phyloP scores from a whole-genome alignment of 2,329 filamentous ascomycete species.

The Diplocarpon rosae region DNA sequence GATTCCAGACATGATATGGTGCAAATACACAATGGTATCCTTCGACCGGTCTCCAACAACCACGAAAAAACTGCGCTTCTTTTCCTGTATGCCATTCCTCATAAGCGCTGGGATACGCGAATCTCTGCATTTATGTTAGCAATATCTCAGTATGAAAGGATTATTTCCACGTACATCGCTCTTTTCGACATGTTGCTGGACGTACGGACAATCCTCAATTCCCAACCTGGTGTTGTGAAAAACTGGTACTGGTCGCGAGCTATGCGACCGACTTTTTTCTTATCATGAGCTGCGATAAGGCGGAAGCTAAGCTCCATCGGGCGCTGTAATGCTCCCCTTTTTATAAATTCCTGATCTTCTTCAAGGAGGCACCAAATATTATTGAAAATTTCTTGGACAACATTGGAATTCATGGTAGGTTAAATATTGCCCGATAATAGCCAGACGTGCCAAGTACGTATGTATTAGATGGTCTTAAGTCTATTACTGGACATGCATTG shows the following conservation, averaged over 20 bases:
- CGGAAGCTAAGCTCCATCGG: too few species aligned
- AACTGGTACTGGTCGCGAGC: not conserved
- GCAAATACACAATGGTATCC: conserved; percentile 90
- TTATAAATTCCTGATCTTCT: too few species aligned
- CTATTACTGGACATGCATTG: too few species aligned
- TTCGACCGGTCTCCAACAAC: conserved; percentile 90
- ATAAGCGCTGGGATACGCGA: conserved; percentile 86
- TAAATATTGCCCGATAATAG: too few species aligned
- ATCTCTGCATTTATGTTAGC: conserved; percentile 44
- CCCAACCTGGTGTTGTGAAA: not conserved
- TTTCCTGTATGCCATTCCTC: conserved; percentile 83
- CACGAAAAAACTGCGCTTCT: conserved; percentile 97
- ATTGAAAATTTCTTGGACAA: too few species aligned
- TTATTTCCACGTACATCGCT: conserved; percentile 18
- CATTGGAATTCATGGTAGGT: too few species aligned
- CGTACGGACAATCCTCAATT: conserved; percentile 8
- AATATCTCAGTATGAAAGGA: not conserved
- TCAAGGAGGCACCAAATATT: too few species aligned
- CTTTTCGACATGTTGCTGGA: conserved; percentile 23
- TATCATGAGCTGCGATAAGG: conserved; percentile 6
- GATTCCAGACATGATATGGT: conserved; percentile 84
- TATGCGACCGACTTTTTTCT: conserved; percentile 12
- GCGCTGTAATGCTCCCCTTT: too few species aligned
- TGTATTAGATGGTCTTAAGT: too few species aligned
- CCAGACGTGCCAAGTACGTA: too few species aligned